Conservation (phyloP, 192 early-diverging fungal genomes). For the Podochytrium sp. region DNA sequence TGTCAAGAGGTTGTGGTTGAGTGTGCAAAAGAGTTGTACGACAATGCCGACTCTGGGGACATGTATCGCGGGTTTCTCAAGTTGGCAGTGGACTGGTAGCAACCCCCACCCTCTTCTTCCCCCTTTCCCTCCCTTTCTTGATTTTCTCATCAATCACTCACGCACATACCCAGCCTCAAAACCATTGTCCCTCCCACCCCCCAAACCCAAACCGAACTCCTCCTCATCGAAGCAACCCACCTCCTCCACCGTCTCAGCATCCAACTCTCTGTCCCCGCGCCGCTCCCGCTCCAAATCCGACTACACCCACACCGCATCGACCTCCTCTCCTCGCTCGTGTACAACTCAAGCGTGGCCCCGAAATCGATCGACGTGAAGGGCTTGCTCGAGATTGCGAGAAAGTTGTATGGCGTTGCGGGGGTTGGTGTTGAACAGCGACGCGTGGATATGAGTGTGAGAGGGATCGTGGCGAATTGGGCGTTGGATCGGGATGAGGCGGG, state of each 20-base stretch:
- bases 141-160: neutral
- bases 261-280: conserved; percentile 44
- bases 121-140: neutral
- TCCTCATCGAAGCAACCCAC: conserved; percentile 75
- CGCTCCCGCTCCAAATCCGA: conserved; percentile 79
- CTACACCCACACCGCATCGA: conserved; percentile 60
- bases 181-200: conserved; percentile 64
- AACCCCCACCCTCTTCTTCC: too few species aligned
- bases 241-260: conserved; percentile 55
- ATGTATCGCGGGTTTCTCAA: conserved; percentile 70
- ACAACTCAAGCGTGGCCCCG: conserved; percentile 13
- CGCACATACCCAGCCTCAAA: conserved; percentile 52
- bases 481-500: conserved; percentile 58
- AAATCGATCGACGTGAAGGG: conserved; percentile 32
- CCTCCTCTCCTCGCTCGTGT: conserved; percentile 54
- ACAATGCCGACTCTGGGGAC: conserved; percentile 73
- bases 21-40: conserved; percentile 72
- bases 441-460: conserved; percentile 59
- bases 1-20: conserved; percentile 70
- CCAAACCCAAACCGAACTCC: conserved; percentile 57
- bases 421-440: conserved; percentile 34
- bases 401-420: conserved; percentile 43
- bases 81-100: conserved; percentile 69
- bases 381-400: conserved; percentile 62
- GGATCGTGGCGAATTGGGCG: conserved; percentile 66